Percentiles rank a stretch among this genome's conserved stretches.
These are phyloP conservation scores for Ogataea methylovora DNA, from an alignment of 805 yeast genomes.

Conservation along the genomic window DNA sequence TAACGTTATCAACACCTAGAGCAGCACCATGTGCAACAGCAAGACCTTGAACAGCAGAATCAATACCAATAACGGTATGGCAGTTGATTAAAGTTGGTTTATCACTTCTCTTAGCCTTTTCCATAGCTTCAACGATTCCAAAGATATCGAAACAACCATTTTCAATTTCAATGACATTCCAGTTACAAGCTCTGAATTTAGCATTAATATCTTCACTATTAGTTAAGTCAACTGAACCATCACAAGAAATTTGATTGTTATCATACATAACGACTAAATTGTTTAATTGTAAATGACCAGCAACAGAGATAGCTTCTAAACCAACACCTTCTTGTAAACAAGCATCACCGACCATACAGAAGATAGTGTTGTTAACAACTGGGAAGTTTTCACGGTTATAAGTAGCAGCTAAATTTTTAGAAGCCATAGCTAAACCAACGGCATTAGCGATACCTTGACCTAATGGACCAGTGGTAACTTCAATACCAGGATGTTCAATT, in stretches of 20 bases:
- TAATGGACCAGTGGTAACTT: conserved; percentile 33
- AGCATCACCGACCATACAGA: conserved; percentile 31
- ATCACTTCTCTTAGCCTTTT: conserved; percentile 16
- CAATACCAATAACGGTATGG: conserved; percentile 28
- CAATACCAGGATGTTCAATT: conserved; percentile 29
- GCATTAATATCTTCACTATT: conserved; percentile 26
- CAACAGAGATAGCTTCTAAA: conserved; percentile 30
- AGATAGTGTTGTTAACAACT: conserved; percentile 23
- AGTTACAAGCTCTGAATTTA: conserved; percentile 27
- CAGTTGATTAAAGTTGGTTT: conserved; percentile 31
- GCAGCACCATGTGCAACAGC: conserved; percentile 30
- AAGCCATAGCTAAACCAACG: conserved; percentile 32
- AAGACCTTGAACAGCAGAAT: conserved; percentile 21
- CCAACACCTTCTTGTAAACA: conserved; percentile 35
- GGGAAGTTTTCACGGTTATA: conserved; percentile 26
- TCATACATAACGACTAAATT: conserved; percentile 30
- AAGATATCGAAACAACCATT: conserved; percentile 26
- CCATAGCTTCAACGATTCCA: conserved; percentile 22
- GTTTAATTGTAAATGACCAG: conserved; percentile 30
- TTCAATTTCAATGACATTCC: conserved; percentile 27
- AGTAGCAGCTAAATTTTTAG: conserved; percentile 26
- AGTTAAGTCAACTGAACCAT: conserved; percentile 28
- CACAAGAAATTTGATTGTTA: conserved; percentile 30
- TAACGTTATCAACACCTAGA: conserved; percentile 22
- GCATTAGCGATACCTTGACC: conserved; percentile 36